These are phyloP conservation scores for Nitzschia sp. DNA, from an alignment of 108 stramenopile species.

Conservation along the genomic window DNA sequence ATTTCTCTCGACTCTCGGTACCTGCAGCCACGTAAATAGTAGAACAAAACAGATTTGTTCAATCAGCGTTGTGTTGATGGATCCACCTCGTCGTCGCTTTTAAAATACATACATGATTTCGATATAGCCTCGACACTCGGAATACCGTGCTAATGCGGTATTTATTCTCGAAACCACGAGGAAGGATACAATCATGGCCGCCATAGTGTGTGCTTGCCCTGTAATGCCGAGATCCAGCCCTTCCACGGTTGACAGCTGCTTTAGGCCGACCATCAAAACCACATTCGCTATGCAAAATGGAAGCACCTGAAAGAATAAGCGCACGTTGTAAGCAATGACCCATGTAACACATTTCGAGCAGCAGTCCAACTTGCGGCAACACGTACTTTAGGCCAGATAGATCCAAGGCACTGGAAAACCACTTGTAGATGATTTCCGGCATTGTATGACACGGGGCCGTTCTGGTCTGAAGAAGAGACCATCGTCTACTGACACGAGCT, in stretches of 20 bases:
- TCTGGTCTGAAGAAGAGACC: not conserved
- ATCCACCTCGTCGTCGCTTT: not conserved
- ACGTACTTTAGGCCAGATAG: slow-evolving; percentile 35
- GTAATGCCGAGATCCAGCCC: slow-evolving; percentile 12
- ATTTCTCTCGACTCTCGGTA: slow-evolving; percentile 22
- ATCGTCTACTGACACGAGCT: too few relatives aligned
- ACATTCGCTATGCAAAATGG: slow-evolving; percentile 25
- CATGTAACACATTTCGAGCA: not conserved
- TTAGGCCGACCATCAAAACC: not conserved
- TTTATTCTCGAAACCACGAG: slow-evolving; percentile 35
- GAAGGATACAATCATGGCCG: slow-evolving; percentile 40
- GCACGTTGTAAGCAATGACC: not conserved
- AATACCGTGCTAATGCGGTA: slow-evolving; percentile 31
- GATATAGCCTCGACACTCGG: not conserved
- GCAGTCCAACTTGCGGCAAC: not conserved
- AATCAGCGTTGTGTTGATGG: too few relatives aligned
- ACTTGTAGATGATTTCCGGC: slow-evolving; percentile 25
- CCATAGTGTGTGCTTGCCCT: slow-evolving; percentile 35
- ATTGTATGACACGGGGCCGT: slow-evolving; percentile 7
- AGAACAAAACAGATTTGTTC: too few relatives aligned
- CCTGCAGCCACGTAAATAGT: not conserved
- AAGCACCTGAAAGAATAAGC: slow-evolving; percentile 13
- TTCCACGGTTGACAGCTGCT: not conserved
- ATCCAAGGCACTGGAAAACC: slow-evolving; percentile 22
- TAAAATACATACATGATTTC: not conserved